phyloP scores from a whole-genome alignment of 306 rosid species.

The Prinsepia uniflora region DNA sequence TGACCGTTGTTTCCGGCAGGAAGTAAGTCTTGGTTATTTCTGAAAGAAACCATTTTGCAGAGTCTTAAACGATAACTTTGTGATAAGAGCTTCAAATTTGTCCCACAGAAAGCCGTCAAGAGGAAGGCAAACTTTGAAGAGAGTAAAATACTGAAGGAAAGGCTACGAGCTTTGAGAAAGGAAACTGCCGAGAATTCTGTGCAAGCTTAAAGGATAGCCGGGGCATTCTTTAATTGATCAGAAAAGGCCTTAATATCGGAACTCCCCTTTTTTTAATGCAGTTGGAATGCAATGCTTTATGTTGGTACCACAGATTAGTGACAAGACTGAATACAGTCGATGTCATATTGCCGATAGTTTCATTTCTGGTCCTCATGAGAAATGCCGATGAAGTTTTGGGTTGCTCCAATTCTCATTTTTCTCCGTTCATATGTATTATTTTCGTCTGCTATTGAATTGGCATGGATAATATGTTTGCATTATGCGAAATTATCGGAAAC shows the following conservation, averaged over 20 bases:
- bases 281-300: neutral
- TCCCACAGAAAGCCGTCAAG: conserved; percentile 81
- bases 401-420: too few species aligned
- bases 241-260: neutral
- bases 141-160: conserved; percentile 76
- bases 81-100: neutral
- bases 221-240: neutral
- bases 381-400: neutral
- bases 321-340: neutral
- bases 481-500: too few species aligned
- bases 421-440: too few species aligned
- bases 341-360: neutral
- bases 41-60: neutral
- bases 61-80: conserved; percentile 6
- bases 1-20: conserved; percentile 87
- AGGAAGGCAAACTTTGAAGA: conserved; percentile 89
- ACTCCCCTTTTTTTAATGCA: neutral
- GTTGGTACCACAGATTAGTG: neutral
- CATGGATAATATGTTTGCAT: too few species aligned
- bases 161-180: conserved; percentile 60
- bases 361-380: neutral
- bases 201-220: neutral
- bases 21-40: conserved; percentile 45
- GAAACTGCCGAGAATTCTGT: conserved; percentile 45
- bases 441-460: too few species aligned